Evolutionary conservation across 1,139 yeast species (phyloP), one percentile per base, ranked within the genome.

Genomic region (Suhomyces taliae): DNA sequence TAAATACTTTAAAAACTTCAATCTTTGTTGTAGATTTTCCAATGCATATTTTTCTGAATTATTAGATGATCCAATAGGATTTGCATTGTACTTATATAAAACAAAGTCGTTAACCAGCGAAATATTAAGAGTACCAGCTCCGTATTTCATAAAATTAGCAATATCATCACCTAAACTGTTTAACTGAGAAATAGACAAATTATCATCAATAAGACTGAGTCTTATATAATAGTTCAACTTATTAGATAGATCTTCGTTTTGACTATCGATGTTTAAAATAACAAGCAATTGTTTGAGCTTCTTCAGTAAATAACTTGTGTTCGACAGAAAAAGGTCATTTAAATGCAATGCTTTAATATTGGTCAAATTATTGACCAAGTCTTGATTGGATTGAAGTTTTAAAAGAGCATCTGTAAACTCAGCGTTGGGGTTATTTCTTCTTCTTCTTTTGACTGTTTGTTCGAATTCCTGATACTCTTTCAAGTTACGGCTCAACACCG

Each of bases 201-300:
- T 54, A 14, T 60, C 59, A 45, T 61, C 63, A 10, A 58, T 40
- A 10, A 61, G 41, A 24, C 56, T 56, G 8, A 61, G 47, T 14
- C 58, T 50, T n/a, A 61, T 36, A 37, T 49, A 57, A 43, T 54
- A 57, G 38, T 62, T 61, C 4, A 62, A 36, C 36, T 52, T 54
- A n/a, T 48, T 46, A 12, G 48, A 12, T 2, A 37, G 40, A 2
- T 45, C 45, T 8, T 40, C 29, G 26, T 26, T 33, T 8, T 41
- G 45, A 7, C 39, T 15, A 11, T 29, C n/a, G 11, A 38, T 37
- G 39, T 39, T 38, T 8, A 49, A 32, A 2, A 53, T 34, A 1
- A 48, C 15, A 26, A 41, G 39, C 8, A 41, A 29, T 15, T 36
- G 31, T 29, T 39, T 40, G 9, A 43, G 27, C 15, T 40, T 42